Percentiles rank a stretch among this genome's conserved stretches.
Conservation (phyloP, 805 yeast genomes). For the Hanseniaspora nectarophila region DNA sequence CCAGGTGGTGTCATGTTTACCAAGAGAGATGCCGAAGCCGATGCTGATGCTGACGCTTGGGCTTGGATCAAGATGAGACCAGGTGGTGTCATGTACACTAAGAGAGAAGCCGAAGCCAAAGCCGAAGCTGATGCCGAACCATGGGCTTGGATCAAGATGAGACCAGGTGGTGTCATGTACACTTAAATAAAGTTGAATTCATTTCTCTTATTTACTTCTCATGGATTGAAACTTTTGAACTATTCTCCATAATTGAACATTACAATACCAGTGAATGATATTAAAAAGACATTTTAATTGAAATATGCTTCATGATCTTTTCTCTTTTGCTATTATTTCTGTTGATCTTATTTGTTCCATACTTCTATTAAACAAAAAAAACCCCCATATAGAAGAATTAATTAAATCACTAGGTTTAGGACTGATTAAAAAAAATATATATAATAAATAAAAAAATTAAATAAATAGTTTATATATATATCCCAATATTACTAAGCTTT, state of each 20-base stretch:
- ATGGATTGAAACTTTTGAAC: background rate
- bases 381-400: background rate
- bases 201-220: background rate
- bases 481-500: background rate
- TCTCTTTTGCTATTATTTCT: background rate
- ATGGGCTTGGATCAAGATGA: constrained; percentile 17
- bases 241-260: background rate
- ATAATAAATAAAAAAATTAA: background rate
- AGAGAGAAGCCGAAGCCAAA: constrained; percentile 15
- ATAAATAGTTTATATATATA: background rate
- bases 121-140: constrained; percentile 24
- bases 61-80: constrained; percentile 22
- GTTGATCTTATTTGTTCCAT: background rate
- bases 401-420: background rate
- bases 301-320: background rate
- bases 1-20: constrained; percentile 24
- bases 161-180: constrained; percentile 23
- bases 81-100: constrained; percentile 23
- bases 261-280: background rate
- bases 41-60: constrained; percentile 24
- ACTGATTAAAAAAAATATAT: background rate
- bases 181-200: background rate
- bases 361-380: background rate
- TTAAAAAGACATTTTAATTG: background rate
- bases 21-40: constrained; percentile 21